These are phyloP conservation scores for Rhizopus sp. DNA, from an alignment of 371 early-diverging fungal genomes.

Conservation along the genomic window DNA sequence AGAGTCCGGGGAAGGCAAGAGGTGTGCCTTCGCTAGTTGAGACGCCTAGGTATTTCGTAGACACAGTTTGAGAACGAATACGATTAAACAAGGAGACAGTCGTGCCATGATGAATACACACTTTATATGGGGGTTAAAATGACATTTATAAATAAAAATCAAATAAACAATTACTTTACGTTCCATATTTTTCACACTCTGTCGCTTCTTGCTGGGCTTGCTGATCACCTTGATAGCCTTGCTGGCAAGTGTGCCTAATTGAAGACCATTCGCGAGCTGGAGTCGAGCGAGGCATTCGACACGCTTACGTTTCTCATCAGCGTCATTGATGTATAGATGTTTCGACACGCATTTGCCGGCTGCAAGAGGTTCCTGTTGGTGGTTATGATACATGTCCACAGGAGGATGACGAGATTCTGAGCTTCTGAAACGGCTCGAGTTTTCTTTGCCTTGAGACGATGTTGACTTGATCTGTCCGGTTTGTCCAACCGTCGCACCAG, in stretches of 20 bases:
- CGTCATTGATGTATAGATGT: slow-evolving; percentile 74
- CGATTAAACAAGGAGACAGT: slow-evolving; percentile 73
- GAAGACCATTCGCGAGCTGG: slow-evolving; percentile 54
- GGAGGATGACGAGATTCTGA: slow-evolving; percentile 16
- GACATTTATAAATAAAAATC: slow-evolving; percentile 58
- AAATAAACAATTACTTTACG: slow-evolving; percentile 51
- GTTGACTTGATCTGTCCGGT: slow-evolving; percentile 26
- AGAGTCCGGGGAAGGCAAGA: slow-evolving; percentile 27
- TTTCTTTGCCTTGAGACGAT: slow-evolving; percentile 12
- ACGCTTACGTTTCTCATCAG: slow-evolving; percentile 72
- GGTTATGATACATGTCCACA: slow-evolving; percentile 15
- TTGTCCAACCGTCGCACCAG: slow-evolving; percentile 37
- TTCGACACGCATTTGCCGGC: slow-evolving; percentile 69
- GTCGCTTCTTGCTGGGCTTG: slow-evolving; percentile 77
- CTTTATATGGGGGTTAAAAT: slow-evolving; percentile 2
- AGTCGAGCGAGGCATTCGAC: slow-evolving; percentile 65
- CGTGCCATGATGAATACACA: slow-evolving; percentile 74
- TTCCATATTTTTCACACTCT: slow-evolving; percentile 75
- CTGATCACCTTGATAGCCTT: slow-evolving; percentile 75
- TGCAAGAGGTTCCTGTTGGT: slow-evolving; percentile 27
- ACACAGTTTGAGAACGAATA: slow-evolving; percentile 74
- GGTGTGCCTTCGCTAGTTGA: slow-evolving; percentile 40
- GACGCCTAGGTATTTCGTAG: slow-evolving; percentile 75
- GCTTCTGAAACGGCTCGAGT: slow-evolving; percentile 27
- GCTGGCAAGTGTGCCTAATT: slow-evolving; percentile 62